Base-by-base conservation (phyloP, 495 filamentous ascomycete species). In the Chaetomium cochliodes region DNA sequence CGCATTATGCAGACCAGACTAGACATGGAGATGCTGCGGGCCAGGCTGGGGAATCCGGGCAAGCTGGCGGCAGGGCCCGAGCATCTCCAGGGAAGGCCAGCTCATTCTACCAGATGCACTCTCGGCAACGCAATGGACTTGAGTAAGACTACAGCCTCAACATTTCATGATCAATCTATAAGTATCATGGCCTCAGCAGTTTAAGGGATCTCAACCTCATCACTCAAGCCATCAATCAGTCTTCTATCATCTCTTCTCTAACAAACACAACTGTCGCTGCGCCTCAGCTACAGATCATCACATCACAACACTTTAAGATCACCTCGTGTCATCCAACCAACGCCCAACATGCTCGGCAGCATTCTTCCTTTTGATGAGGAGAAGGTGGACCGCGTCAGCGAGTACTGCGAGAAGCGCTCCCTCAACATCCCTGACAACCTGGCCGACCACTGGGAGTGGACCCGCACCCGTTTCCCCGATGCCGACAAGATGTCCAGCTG, bases 391-490 rank as follows among this genome's bases (percentile, higher is more conserved):
- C 44, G 44, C 44, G 44, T 47, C 44, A 47, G 44, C 15, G 44
- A 47, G 11, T 47, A 47, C 44, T 47, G 44, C 44, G 44, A 47
- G n/a, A 47, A 47, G 16, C 15, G 44, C 44, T 47, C 44, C 4
- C 44, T 47, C 16, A 2, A 2, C 44, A 47, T 47, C 44, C 2
- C 44, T 20, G 44, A 47, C 15, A 20, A 5, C n/a, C 44, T 47
- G 7, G 44, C 44, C n/a, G 44, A 47, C 44, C 44, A 47, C 44
- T 47, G 44, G 44, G 44, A 47, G n/a, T 47, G 44, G 44, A 47
- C 44, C 44, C 44, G 44, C 44, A 47, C 44, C 7, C 44, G 44
- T 12, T 47, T 47, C 44, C 44, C 44, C 44, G 44, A 47, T 20
- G 44, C 44, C 44, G 44, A 47, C 44, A 47, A 47, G 44, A 47